These are phyloP conservation scores for Cytospora piceae DNA, from an alignment of 2,329 filamentous ascomycete species.

Conservation along the genomic window DNA sequence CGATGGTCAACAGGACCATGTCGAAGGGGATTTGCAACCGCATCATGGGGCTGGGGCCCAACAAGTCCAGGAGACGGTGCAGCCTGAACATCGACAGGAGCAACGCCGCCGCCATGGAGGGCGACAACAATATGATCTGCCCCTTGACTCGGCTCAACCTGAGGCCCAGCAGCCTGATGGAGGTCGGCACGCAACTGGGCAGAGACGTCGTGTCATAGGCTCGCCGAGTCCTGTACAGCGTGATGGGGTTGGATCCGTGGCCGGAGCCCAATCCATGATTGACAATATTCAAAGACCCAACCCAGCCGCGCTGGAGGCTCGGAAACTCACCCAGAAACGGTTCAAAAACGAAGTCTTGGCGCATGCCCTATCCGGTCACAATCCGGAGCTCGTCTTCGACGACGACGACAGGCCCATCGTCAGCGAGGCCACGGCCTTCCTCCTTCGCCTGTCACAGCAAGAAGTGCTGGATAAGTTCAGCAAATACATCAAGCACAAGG, in stretches of 20 bases:
- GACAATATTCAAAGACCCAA: neutral
- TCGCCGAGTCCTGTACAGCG: neutral
- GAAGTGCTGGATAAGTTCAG: neutral
- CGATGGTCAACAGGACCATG: neutral
- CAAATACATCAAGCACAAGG: neutral
- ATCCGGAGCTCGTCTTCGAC: neutral
- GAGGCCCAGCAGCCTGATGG: neutral
- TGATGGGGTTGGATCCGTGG: neutral
- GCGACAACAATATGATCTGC: neutral
- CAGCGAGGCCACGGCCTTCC: slow-evolving; percentile 20
- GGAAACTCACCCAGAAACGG: neutral
- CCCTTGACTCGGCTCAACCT: neutral
- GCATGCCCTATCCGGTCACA: slow-evolving; percentile 12
- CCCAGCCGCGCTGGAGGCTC: too few species aligned
- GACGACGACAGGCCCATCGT: slow-evolving; percentile 9
- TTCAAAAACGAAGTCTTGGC: slow-evolving; percentile 8
- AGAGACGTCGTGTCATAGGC: neutral
- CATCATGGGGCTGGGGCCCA: neutral
- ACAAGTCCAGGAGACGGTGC: neutral
- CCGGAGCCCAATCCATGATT: neutral
- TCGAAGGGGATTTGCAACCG: neutral
- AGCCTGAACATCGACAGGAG: neutral
- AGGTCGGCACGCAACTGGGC: neutral
- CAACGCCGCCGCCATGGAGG: neutral
- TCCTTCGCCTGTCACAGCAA: slow-evolving; percentile 11